Evolutionary conservation across 441 rosid genomes (phyloP).

Genomic region (Gossypium aridum): DNA sequence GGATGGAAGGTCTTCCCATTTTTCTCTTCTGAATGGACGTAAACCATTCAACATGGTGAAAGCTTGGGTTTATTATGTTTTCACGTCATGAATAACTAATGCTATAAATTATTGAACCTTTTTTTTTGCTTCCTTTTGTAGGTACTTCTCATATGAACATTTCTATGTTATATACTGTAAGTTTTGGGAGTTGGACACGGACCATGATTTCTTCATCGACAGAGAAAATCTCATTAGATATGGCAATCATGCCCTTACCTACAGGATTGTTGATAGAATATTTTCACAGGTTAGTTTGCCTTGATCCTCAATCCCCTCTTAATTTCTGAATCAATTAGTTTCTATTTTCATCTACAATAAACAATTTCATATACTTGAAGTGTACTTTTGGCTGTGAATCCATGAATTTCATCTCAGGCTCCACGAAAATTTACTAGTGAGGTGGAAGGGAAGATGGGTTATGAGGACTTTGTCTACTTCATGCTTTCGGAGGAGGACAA

Average conservation of each 20-base stretch:
- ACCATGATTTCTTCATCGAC: conserved; percentile 60
- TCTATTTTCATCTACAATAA: background rate
- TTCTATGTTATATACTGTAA: conserved; percentile 63
- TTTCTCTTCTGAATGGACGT: background rate
- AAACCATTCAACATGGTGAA: background rate
- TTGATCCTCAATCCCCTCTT: background rate
- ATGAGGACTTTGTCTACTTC: conserved; percentile 54
- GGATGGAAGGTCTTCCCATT: background rate
- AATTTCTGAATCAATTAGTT: background rate
- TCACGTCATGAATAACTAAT: background rate
- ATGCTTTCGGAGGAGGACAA: conserved; percentile 49
- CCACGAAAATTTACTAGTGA: conserved; percentile 42
- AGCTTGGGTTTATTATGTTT: background rate
- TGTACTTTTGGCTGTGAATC: background rate
- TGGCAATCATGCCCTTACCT: conserved; percentile 58
- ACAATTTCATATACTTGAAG: background rate
- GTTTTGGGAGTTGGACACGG: conserved; percentile 58
- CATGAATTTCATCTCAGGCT: conserved; percentile 29
- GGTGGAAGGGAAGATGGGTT: conserved; percentile 40
- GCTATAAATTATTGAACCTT: background rate
- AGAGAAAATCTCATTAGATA: conserved; percentile 53
- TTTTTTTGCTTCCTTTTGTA: conserved; percentile 14
- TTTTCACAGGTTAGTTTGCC: conserved; percentile 53
- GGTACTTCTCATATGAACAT: conserved; percentile 71
- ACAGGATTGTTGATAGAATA: conserved; percentile 58